Evolutionary conservation across 768 basidiomycete species (phyloP), one percentile per base, ranked within the genome.

Genomic region (Termitomyces sp.): DNA sequence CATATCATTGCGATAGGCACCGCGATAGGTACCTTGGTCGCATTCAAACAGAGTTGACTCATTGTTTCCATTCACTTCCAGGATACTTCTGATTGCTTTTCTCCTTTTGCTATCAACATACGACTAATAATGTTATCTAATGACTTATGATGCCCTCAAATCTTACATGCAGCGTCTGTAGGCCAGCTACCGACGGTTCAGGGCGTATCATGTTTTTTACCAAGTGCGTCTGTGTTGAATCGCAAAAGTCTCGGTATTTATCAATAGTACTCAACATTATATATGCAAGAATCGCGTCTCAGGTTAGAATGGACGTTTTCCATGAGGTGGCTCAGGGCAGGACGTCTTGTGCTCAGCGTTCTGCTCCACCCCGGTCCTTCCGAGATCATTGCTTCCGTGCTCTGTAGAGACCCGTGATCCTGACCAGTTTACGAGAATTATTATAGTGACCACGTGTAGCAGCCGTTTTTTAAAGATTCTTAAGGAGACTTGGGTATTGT

Each of bases 381-480:
- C 19, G 41, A 55, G 30, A 40, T 37, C 41, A 57, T 55, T 58
- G 60, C 60, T 35, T 47, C 60, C 60, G 56, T 12, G 21, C 14
- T 46, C 2, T 47, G 31, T 15, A 31, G 14, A 19, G 21, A 56
- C 55, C 19, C 55, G 60, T 60, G 59, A 60, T n/a, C 17, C 26
- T 50, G 46, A n/a, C 37, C 11, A 54, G 46, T 46, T 37, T 2
- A 26, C 9, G 31, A 33, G 12, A 48, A 26, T 15, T 30, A 35
- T 43, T 53, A n/a, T 38, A 42, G 23, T 48, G 47, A 30, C 37
- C 50, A 55, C 50, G 52, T 56, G 56, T 49, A 10, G 45, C 50
- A 54, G 37, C 55, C 31, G 49, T 42, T 19, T 49, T 45, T 38
- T 28, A 15, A 15, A 48, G 47, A 11, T 35, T 23, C 12, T 50